A percentile compares a stretch with the other conserved stretches of the same genome.
These are phyloP conservation scores for Termitomyces eurrhizus DNA, from an alignment of 768 basidiomycete species.

Conservation along the genomic window DNA sequence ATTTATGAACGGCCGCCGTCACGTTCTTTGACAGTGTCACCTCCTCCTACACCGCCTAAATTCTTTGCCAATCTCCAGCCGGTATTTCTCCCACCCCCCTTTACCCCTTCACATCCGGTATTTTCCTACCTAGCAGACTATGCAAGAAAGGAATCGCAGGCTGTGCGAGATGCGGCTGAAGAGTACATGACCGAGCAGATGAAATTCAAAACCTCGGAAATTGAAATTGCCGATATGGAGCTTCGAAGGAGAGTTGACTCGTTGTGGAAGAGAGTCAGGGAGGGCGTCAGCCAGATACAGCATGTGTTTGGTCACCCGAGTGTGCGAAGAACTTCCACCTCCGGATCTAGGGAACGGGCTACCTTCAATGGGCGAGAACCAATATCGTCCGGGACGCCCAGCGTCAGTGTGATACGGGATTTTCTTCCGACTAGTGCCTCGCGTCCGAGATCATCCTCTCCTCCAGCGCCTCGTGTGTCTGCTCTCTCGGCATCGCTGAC, in stretches of 20 bases:
- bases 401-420: conserved; percentile 42
- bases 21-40: conserved; percentile 21
- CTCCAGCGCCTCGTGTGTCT: conserved; percentile 43
- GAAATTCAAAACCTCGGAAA: conserved; percentile 48
- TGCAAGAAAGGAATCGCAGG: conserved; percentile 52
- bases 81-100: conserved; percentile 73
- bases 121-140: conserved; percentile 61
- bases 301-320: conserved; percentile 25
- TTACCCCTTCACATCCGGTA: conserved; percentile 68
- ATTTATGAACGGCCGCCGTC: conserved; percentile 21
- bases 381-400: conserved; percentile 22
- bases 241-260: conserved; percentile 56
- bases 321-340: conserved; percentile 12
- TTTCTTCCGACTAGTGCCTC: conserved; percentile 51
- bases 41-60: conserved; percentile 25
- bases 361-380: conserved; percentile 17
- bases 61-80: conserved; percentile 54
- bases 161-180: conserved; percentile 54
- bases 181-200: conserved; percentile 51
- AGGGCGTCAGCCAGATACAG: conserved; percentile 41
- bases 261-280: conserved; percentile 59
- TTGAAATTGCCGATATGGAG: conserved; percentile 51
- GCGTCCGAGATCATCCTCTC: conserved; percentile 31
- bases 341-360: conserved; percentile 18
- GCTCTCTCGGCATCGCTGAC: conserved; percentile 71